These are phyloP conservation scores for Lasiodiplodia citricola DNA, from an alignment of 2,329 filamentous ascomycete species.

Conservation along the genomic window DNA sequence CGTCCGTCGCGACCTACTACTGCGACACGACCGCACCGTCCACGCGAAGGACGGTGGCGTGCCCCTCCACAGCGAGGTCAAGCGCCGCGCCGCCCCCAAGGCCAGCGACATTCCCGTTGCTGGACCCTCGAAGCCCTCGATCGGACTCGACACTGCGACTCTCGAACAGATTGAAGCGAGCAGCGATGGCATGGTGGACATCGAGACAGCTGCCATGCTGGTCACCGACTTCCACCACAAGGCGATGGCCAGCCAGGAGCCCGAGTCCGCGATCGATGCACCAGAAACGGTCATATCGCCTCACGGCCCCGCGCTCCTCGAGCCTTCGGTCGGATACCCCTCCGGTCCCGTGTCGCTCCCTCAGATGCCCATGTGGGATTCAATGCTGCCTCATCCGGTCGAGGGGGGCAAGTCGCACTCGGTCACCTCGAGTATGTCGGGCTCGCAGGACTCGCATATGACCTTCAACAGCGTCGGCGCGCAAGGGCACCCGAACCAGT, in stretches of 20 bases:
- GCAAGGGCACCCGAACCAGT: constrained; percentile 65
- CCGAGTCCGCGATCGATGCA: constrained; percentile 58
- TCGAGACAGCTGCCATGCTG: constrained; percentile 97
- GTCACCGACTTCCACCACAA: constrained; percentile 99
- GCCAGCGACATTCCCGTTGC: constrained; percentile 60
- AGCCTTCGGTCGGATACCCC: constrained; percentile 75
- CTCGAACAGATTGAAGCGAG: constrained; percentile 92
- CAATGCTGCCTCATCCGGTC: constrained; percentile 74
- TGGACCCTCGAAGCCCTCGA: constrained; percentile 74
- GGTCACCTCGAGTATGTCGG: constrained; percentile 68
- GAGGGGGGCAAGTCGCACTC: constrained; percentile 78
- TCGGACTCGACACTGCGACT: constrained; percentile 82
- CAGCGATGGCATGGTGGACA: constrained; percentile 89
- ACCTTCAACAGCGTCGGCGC: constrained; percentile 65
- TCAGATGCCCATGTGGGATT: constrained; percentile 84
- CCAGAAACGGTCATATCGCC: constrained; percentile 74
- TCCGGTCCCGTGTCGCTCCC: constrained; percentile 79
- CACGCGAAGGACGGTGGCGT: constrained; percentile 97
- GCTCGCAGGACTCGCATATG: constrained; percentile 66
- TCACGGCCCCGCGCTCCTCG: constrained; percentile 73
- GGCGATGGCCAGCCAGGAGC: constrained; percentile 75
- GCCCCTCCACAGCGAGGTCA: constrained; percentile 91
- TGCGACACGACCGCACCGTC: constrained; percentile 96
- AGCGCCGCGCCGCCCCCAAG: constrained; percentile 78
- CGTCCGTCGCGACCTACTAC: constrained; percentile 92